Conservation (phyloP, 116 monocot genomes). For the Cymodocea nodosa region DNA sequence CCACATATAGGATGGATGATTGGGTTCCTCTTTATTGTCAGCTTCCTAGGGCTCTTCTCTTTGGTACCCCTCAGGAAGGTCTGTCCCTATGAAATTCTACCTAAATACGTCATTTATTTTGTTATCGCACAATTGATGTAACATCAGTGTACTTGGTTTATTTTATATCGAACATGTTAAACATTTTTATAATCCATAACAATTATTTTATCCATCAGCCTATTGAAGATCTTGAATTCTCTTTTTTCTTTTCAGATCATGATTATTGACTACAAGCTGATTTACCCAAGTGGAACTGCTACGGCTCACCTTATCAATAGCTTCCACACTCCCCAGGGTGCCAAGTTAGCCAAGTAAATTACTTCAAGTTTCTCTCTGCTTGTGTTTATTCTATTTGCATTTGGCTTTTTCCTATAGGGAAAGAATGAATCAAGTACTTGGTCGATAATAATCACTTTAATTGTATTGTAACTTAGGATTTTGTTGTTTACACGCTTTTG, state of each 20-base stretch:
- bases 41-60: slow-evolving; percentile 48
- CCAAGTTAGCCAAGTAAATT: slow-evolving; percentile 41
- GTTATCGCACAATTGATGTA: too few species aligned
- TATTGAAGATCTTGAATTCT: neutral
- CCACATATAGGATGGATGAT: slow-evolving; percentile 49
- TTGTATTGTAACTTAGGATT: too few species aligned
- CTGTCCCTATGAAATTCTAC: too few species aligned
- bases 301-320: slow-evolving; percentile 65
- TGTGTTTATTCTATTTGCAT: neutral
- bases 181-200: too few species aligned
- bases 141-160: too few species aligned
- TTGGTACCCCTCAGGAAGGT: slow-evolving; percentile 50
- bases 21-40: slow-evolving; percentile 47
- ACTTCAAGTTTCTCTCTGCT: neutral
- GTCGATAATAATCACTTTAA: neutral
- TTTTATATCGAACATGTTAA: too few species aligned
- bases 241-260: slow-evolving; percentile 29
- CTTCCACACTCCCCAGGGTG: slow-evolving; percentile 58
- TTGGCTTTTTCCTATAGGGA: neutral
- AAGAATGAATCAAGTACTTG: neutral
- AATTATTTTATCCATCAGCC: too few species aligned
- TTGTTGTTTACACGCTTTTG: neutral
- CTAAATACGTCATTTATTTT: too few species aligned
- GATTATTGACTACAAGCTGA: slow-evolving; percentile 51
- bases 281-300: slow-evolving; percentile 60